Evolutionary conservation across 108 stramenopile genomes (phyloP).

Genomic region (Cyclotella baltica): DNA sequence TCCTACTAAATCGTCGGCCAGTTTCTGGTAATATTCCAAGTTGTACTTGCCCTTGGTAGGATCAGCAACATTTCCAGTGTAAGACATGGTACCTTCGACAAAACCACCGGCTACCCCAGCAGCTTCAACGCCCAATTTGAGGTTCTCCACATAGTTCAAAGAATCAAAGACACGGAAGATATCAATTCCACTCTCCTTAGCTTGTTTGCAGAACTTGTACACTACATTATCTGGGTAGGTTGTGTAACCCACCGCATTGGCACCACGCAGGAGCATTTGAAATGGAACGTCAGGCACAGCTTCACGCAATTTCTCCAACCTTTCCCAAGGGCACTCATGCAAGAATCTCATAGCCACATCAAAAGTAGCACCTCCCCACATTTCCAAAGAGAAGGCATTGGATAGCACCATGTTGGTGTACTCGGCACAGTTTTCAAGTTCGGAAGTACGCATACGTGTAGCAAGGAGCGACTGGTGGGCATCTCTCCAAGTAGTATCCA

Average conservation of each 20-base stretch:
- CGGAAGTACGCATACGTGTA: slow-evolving; percentile 92
- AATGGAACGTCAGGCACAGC: slow-evolving; percentile 82
- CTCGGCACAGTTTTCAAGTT: slow-evolving; percentile 87
- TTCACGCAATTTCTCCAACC: slow-evolving; percentile 68
- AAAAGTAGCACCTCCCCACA: slow-evolving; percentile 98
- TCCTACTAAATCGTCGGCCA: slow-evolving; percentile 68
- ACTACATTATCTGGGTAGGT: slow-evolving; percentile 88
- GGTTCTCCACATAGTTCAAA: slow-evolving; percentile 86
- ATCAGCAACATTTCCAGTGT: slow-evolving; percentile 65
- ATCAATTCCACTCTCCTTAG: slow-evolving; percentile 79
- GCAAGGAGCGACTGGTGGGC: slow-evolving; percentile 98
- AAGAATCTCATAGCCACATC: slow-evolving; percentile 93
- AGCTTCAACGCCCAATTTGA: slow-evolving; percentile 86
- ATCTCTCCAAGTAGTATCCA: slow-evolving; percentile 98
- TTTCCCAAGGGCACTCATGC: slow-evolving; percentile 88
- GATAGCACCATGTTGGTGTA: slow-evolving; percentile 74
- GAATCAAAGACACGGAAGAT: slow-evolving; percentile 93
- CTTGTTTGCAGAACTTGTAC: slow-evolving; percentile 80
- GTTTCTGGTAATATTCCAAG: slow-evolving; percentile 84
- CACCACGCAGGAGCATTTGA: slow-evolving; percentile 89
- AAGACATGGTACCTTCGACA: slow-evolving; percentile 85
- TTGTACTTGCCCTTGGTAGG: slow-evolving; percentile 70
- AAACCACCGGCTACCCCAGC: slow-evolving; percentile 84
- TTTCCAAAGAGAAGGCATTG: slow-evolving; percentile 91
- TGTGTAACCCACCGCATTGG: slow-evolving; percentile 91